Evolutionary conservation across 1,284 basidiomycete genomes (phyloP).

Genomic region (Quambalaria eucalypti): DNA sequence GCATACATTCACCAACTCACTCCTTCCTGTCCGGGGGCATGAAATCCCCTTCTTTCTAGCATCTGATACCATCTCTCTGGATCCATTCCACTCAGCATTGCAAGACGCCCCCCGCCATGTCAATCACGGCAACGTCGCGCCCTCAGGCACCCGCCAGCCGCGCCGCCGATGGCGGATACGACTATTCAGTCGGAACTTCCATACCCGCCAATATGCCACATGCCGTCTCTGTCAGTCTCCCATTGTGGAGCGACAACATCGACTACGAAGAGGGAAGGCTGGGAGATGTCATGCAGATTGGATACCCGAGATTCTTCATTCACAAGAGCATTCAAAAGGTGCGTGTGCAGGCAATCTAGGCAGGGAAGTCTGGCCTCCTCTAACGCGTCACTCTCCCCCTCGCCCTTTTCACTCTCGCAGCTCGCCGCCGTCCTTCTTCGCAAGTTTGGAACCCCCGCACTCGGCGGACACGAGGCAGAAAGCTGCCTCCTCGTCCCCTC

Average conservation of each 20-base stretch:
- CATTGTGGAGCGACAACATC: constrained; percentile 85
- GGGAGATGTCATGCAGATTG: constrained; percentile 70
- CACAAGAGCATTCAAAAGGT: constrained; percentile 81
- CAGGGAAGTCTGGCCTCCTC: neutral
- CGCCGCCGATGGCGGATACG: neutral
- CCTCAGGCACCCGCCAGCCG: neutral
- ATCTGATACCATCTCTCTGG: too few species aligned
- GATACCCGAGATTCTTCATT: constrained; percentile 97
- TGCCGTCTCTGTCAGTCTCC: constrained; percentile 93
- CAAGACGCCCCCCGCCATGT: too few species aligned
- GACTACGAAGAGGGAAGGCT: constrained; percentile 89
- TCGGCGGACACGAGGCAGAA: constrained; percentile 11
- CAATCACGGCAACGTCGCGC: neutral
- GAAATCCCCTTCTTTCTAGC: too few species aligned
- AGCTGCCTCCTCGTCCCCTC: constrained; percentile 35
- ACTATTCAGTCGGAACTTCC: constrained; percentile 13
- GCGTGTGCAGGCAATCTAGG: constrained; percentile 3
- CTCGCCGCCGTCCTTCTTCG: constrained; percentile 7
- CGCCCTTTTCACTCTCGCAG: neutral
- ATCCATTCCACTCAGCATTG: too few species aligned
- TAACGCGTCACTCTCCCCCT: neutral
- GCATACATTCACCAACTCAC: too few species aligned
- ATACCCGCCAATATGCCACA: constrained; percentile 54
- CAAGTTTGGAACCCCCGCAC: constrained; percentile 3
- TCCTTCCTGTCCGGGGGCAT: too few species aligned